Evolutionary conservation across 1,284 basidiomycete species (phyloP).

Genomic region (Prillingera fragicola): DNA sequence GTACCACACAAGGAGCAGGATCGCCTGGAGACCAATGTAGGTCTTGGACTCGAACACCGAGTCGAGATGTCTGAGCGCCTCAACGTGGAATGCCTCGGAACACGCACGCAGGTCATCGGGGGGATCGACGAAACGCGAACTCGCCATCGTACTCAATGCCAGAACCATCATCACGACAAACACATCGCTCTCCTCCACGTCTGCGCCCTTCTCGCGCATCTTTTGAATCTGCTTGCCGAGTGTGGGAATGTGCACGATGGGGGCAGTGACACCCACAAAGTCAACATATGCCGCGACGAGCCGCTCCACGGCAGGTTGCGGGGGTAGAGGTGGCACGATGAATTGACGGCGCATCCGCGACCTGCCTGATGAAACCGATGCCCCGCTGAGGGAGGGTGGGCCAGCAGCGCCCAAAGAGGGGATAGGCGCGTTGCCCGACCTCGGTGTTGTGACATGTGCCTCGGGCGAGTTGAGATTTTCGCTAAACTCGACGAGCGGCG

Average conservation of each 20-base stretch:
- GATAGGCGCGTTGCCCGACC: conserved; percentile 12
- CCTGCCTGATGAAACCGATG: conserved; percentile 5
- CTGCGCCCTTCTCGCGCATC: conserved; percentile 36
- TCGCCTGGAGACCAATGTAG: conserved; percentile 48
- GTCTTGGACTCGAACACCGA: conserved; percentile 47
- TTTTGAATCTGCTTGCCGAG: conserved; percentile 44
- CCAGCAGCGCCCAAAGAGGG: background rate
- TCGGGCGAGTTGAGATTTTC: too few species aligned
- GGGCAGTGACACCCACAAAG: conserved; percentile 49
- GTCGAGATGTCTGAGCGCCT: conserved; percentile 49
- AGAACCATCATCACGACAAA: conserved; percentile 51
- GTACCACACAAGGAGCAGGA: conserved; percentile 48
- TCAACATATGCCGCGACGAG: conserved; percentile 49
- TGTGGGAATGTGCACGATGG: conserved; percentile 48
- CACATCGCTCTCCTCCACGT: conserved; percentile 46
- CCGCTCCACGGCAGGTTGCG: conserved; percentile 47
- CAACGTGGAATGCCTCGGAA: conserved; percentile 49
- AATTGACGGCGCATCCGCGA: conserved; percentile 25
- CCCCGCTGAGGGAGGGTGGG: background rate
- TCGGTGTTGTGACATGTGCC: conserved; percentile 16
- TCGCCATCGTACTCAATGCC: conserved; percentile 49
- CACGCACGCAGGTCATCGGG: conserved; percentile 49
- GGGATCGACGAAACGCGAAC: conserved; percentile 47
- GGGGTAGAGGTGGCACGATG: conserved; percentile 46
- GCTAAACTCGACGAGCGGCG: too few species aligned